Conservation (phyloP, 2,329 filamentous ascomycete species). For the Lasiodiplodia theobromae region DNA sequence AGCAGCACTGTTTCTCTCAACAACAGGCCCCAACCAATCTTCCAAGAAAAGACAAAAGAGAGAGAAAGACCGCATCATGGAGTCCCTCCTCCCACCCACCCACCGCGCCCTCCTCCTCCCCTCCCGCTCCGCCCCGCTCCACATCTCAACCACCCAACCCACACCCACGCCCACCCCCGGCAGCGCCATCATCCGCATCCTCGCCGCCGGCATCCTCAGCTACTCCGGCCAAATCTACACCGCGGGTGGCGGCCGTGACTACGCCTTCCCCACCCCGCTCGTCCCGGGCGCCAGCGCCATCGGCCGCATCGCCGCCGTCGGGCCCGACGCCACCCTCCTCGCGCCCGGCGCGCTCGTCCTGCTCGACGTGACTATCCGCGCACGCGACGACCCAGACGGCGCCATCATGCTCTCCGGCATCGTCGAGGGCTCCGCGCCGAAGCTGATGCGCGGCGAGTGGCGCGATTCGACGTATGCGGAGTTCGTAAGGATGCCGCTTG, state of each 20-base stretch:
- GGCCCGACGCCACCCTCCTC: slow-evolving; percentile 47
- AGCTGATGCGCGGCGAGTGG: slow-evolving; percentile 48
- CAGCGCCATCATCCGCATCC: neutral
- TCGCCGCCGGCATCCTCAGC: neutral
- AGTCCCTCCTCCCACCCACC: no score
- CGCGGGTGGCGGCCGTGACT: slow-evolving; percentile 46
- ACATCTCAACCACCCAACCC: no score
- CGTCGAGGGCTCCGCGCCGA: slow-evolving; percentile 39
- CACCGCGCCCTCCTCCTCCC: no score
- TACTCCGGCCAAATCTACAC: neutral
- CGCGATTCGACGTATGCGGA: slow-evolving; percentile 47
- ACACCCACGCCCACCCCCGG: neutral
- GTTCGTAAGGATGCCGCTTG: slow-evolving; percentile 46
- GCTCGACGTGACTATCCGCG: slow-evolving; percentile 46
- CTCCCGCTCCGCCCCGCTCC: no score
- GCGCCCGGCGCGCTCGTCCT: slow-evolving; percentile 49
- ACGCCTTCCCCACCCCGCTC: slow-evolving; percentile 43
- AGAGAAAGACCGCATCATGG: no score
- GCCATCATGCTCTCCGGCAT: slow-evolving; percentile 42
- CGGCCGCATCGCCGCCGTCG: slow-evolving; percentile 46
- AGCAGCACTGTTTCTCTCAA: no score
- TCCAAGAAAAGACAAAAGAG: no score
- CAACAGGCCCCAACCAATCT: no score
- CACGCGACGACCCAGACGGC: slow-evolving; percentile 45
- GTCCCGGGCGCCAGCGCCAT: slow-evolving; percentile 46